Percentiles rank a stretch among this genome's conserved stretches.
These are phyloP conservation scores for Physaria fendleri DNA, from an alignment of 345 rosid genomes.

Conservation along the genomic window DNA sequence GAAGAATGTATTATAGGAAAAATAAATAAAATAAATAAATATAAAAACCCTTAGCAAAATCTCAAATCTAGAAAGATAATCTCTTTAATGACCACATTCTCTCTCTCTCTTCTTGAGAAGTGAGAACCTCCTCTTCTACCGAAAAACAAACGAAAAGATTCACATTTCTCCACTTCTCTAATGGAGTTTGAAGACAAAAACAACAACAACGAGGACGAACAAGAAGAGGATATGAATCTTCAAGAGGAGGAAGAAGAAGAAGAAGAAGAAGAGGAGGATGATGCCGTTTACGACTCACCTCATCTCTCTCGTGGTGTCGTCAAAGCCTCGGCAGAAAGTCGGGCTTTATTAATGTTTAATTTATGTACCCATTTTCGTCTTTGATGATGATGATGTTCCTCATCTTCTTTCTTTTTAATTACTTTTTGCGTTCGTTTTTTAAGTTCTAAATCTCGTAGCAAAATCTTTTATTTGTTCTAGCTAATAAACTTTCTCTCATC, in stretches of 20 bases:
- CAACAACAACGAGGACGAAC: slow-evolving; percentile 55
- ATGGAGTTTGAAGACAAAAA: slow-evolving; percentile 39
- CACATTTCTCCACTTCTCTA: neutral
- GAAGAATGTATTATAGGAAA: neutral
- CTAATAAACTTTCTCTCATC: neutral
- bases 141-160: slow-evolving; percentile 29
- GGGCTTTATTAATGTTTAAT: slow-evolving; percentile 15
- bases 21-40: neutral
- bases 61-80: slow-evolving; percentile 7
- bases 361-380: slow-evolving; percentile 21
- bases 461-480: neutral
- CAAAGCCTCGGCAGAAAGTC: slow-evolving; percentile 19
- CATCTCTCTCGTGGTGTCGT: slow-evolving; percentile 7
- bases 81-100: slow-evolving; percentile 40
- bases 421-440: slow-evolving; percentile 4
- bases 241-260: slow-evolving; percentile 32
- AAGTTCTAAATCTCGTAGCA: neutral
- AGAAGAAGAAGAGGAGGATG: slow-evolving; percentile 33
- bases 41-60: neutral
- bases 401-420: slow-evolving; percentile 9
- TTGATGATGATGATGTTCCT: slow-evolving; percentile 8
- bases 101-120: slow-evolving; percentile 22
- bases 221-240: slow-evolving; percentile 54
- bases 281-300: slow-evolving; percentile 41
- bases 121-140: slow-evolving; percentile 12